These are phyloP conservation scores for Carnegiea gigantea DNA, from an alignment of 179 eudicot genomes.

Conservation along the genomic window DNA sequence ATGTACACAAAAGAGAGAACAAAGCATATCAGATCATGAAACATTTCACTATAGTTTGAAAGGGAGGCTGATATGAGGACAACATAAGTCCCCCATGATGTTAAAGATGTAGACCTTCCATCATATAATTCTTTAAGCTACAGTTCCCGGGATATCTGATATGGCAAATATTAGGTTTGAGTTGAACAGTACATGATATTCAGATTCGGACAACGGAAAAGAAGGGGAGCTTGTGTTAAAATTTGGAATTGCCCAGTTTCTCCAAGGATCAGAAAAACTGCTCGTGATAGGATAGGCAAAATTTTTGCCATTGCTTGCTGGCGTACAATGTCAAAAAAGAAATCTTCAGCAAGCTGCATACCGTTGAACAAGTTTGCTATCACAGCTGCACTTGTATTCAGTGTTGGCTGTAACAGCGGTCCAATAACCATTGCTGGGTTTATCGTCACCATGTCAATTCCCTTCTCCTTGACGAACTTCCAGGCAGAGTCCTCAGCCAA, in stretches of 20 bases:
- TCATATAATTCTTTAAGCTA: background rate
- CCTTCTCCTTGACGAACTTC: slow-evolving; percentile 59
- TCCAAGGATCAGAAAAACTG: background rate
- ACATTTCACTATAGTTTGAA: background rate
- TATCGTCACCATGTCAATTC: slow-evolving; percentile 58
- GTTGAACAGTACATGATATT: no score
- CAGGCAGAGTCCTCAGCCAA: slow-evolving; percentile 69
- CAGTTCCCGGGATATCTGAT: background rate
- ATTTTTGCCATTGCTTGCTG: background rate
- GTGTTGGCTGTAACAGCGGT: slow-evolving; percentile 59
- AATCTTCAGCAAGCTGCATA: slow-evolving; percentile 12
- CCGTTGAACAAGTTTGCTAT: slow-evolving; percentile 44
- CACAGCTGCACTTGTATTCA: slow-evolving; percentile 56
- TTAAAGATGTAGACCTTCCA: background rate
- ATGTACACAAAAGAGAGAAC: background rate
- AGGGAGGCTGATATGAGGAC: background rate
- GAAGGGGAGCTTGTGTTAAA: no score
- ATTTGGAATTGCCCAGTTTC: background rate
- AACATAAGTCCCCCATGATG: background rate
- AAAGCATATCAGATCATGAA: background rate
- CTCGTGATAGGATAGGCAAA: no score
- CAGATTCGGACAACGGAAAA: background rate
- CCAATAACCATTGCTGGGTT: slow-evolving; percentile 66
- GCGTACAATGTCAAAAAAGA: background rate
- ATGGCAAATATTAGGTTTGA: background rate